Conservation (phyloP, 805 yeast species). For the Spathaspora girioi region DNA sequence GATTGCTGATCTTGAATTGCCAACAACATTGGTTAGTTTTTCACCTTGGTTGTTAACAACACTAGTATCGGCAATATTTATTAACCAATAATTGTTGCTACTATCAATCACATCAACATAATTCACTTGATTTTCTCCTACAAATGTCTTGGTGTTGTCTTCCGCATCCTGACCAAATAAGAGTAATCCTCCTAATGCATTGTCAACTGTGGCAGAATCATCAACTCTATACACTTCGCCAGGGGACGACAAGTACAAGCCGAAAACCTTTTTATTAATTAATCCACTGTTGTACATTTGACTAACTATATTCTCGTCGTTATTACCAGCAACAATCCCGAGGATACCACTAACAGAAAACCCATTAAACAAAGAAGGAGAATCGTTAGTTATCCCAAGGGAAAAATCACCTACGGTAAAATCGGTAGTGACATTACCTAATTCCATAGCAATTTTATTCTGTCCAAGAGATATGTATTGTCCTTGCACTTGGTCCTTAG, state of each 20-base stretch:
- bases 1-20: constrained; percentile 38
- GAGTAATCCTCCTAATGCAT: constrained; percentile 23
- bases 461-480: constrained; percentile 31
- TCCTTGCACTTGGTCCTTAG: constrained; percentile 54
- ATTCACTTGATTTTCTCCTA: constrained; percentile 31
- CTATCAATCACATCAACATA: constrained; percentile 34
- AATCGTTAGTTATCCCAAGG: constrained; percentile 52
- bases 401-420: constrained; percentile 35
- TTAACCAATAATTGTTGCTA: constrained; percentile 48
- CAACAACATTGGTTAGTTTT: constrained; percentile 11
- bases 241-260: constrained; percentile 14
- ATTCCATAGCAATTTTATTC: constrained; percentile 19
- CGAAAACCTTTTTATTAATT: constrained; percentile 39
- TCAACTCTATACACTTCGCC: constrained; percentile 6
- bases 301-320: constrained; percentile 38
- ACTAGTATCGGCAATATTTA: constrained; percentile 34
- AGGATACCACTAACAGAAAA: constrained; percentile 58
- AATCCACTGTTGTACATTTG: constrained; percentile 31
- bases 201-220: background rate
- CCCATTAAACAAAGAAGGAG: constrained; percentile 49
- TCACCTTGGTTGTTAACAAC: constrained; percentile 1
- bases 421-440: constrained; percentile 26
- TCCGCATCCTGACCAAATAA: constrained; percentile 20
- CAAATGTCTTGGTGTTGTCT: constrained; percentile 10
- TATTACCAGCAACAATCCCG: constrained; percentile 51